Conservation (phyloP, 306 rosid genomes). For the Fragaria nilgerrensis region DNA sequence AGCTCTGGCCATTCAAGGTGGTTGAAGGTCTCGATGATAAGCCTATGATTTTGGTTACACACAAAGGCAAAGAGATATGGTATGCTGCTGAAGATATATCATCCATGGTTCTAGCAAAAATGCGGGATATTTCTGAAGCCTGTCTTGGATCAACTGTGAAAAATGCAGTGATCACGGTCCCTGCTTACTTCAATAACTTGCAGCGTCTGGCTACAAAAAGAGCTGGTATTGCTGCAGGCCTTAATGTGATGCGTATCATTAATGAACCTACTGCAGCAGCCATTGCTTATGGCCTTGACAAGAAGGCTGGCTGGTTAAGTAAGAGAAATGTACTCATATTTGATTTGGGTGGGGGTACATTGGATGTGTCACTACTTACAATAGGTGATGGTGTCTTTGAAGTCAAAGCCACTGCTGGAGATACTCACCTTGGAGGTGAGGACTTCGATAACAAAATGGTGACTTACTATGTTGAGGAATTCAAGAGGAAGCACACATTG, state of each 20-base stretch:
- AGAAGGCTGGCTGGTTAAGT: neutral
- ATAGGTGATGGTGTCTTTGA: neutral
- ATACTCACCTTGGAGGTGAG: conserved; percentile 10
- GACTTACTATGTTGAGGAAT: no score
- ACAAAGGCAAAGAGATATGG: neutral
- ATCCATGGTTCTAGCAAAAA: neutral
- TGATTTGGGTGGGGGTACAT: neutral
- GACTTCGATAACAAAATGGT: no score
- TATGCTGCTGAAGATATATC: neutral
- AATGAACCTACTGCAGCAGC: conserved; percentile 5
- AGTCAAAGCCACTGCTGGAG: neutral
- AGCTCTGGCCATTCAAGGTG: neutral
- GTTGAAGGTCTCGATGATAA: neutral
- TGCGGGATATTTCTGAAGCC: neutral
- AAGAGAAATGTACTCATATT: neutral
- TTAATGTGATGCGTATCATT: neutral
- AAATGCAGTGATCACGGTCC: neutral
- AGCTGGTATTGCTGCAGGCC: neutral
- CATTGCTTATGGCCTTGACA: conserved; percentile 3
- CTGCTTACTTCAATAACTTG: neutral
- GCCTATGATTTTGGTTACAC: neutral
- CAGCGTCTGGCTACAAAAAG: neutral
- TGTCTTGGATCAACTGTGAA: no score
- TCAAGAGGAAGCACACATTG: neutral
- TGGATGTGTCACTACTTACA: neutral